Conservation (phyloP, 495 filamentous ascomycete species). For the Annulohypoxylon maeteangense region DNA sequence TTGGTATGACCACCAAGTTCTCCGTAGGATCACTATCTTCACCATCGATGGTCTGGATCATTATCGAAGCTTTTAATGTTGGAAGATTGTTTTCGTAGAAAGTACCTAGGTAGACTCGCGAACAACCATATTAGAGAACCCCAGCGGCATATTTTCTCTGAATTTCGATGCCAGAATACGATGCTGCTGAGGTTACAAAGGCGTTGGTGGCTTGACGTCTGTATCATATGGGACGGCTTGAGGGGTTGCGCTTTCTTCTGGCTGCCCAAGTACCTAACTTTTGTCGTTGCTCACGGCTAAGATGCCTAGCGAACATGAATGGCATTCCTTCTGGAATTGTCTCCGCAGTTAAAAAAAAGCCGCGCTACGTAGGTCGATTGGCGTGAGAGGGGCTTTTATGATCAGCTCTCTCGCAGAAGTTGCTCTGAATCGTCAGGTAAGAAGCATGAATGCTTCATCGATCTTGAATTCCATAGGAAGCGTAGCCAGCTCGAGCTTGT, state of each 20-base stretch:
- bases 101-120: slow-evolving; percentile 18
- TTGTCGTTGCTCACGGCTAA: slow-evolving; percentile 3
- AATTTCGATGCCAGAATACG: slow-evolving; percentile 21
- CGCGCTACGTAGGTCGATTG: slow-evolving; percentile 19
- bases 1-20: slow-evolving; percentile 19
- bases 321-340: slow-evolving; percentile 23
- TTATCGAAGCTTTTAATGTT: slow-evolving; percentile 24
- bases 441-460: slow-evolving; percentile 22
- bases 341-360: slow-evolving; percentile 20
- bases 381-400: slow-evolving; percentile 19
- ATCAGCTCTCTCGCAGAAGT: slow-evolving; percentile 21
- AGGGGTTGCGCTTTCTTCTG: slow-evolving; percentile 2
- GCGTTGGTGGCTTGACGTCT: slow-evolving; percentile 16
- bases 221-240: slow-evolving; percentile 15
- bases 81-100: slow-evolving; percentile 24
- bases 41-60: slow-evolving; percentile 19
- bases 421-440: slow-evolving; percentile 14
- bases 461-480: slow-evolving; percentile 22
- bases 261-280: slow-evolving; percentile 3
- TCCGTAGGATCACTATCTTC: slow-evolving; percentile 25
- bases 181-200: slow-evolving; percentile 15
- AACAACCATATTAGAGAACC: slow-evolving; percentile 14
- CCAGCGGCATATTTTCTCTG: slow-evolving; percentile 16
- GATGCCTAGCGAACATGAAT: slow-evolving; percentile 16
- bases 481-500: slow-evolving; percentile 10